A percentile compares a stretch with the other conserved stretches of the same genome.
Evolutionary conservation across 2,329 filamentous ascomycete genomes (phyloP).

Genomic region (Botryotinia convoluta): DNA sequence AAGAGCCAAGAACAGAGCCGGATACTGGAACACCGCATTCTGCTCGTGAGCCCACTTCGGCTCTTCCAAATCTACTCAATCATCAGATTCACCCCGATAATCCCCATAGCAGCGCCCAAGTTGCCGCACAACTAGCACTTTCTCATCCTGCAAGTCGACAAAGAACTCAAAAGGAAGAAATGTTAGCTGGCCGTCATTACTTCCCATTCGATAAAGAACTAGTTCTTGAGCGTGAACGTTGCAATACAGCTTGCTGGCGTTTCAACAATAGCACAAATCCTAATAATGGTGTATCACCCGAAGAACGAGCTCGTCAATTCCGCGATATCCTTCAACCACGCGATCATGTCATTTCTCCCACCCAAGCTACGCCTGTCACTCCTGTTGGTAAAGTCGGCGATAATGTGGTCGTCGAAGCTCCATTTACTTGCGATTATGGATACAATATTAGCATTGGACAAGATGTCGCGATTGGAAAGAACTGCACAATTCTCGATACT

Average conservation of each 20-base stretch:
- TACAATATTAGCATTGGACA: slow-evolving; percentile 91
- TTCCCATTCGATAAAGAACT: slow-evolving; percentile 76
- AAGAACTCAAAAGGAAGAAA: slow-evolving; percentile 81
- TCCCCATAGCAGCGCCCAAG: slow-evolving; percentile 35
- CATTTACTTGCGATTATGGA: slow-evolving; percentile 91
- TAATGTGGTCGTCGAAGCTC: slow-evolving; percentile 76
- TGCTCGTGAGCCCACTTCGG: slow-evolving; percentile 41
- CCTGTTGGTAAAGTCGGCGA: slow-evolving; percentile 66
- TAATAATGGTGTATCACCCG: slow-evolving; percentile 64
- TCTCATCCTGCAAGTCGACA: slow-evolving; percentile 36
- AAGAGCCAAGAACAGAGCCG: slow-evolving; percentile 51
- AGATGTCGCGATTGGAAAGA: slow-evolving; percentile 77
- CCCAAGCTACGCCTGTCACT: slow-evolving; percentile 50
- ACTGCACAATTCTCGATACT: slow-evolving; percentile 86
- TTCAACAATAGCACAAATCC: slow-evolving; percentile 85
- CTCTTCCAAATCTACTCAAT: slow-evolving; percentile 51
- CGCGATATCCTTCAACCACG: slow-evolving; percentile 67
- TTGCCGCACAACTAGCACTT: slow-evolving; percentile 37
- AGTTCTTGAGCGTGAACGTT: slow-evolving; percentile 79
- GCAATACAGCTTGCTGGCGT: slow-evolving; percentile 74
- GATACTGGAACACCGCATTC: slow-evolving; percentile 43
- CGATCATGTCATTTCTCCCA: slow-evolving; percentile 55
- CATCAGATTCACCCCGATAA: slow-evolving; percentile 35
- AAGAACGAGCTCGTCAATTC: slow-evolving; percentile 69
- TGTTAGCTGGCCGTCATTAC: slow-evolving; percentile 78